These are phyloP conservation scores for Cyanophora paradoxa DNA, from an alignment of 78 protist species.

Conservation along the genomic window DNA sequence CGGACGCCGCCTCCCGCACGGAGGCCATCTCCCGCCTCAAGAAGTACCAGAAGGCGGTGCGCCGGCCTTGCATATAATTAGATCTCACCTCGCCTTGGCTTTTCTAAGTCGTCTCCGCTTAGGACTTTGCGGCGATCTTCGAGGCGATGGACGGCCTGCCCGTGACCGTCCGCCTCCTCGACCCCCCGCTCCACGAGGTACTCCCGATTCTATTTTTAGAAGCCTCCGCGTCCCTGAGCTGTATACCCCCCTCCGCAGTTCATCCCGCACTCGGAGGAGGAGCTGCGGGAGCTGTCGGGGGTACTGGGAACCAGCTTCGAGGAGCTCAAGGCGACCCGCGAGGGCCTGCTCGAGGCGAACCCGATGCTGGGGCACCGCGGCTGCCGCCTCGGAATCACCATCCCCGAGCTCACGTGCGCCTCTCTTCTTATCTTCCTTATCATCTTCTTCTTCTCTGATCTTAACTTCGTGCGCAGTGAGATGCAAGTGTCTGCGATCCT, in stretches of 20 bases:
- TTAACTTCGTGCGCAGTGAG: neutral
- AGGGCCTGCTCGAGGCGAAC: slow-evolving; percentile 49
- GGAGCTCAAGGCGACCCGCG: too few species aligned
- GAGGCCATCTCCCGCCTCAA: slow-evolving; percentile 51
- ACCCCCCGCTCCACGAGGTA: slow-evolving; percentile 86
- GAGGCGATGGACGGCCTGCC: slow-evolving; percentile 50
- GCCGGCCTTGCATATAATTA: too few species aligned
- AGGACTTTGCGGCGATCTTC: slow-evolving; percentile 51
- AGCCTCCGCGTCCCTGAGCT: neutral
- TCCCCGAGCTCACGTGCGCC: slow-evolving; percentile 69
- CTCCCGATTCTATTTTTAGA: slow-evolving; percentile 16
- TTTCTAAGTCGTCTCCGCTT: too few species aligned
- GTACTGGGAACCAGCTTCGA: neutral
- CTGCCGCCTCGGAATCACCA: slow-evolving; percentile 60
- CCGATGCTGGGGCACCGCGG: slow-evolving; percentile 87
- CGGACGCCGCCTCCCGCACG: slow-evolving; percentile 21
- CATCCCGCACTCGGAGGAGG: neutral
- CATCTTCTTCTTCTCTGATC: neutral
- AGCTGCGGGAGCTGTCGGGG: slow-evolving; percentile 22
- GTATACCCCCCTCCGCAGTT: neutral
- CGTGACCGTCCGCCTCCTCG: slow-evolving; percentile 74
- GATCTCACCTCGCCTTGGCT: too few species aligned
- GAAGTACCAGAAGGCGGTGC: slow-evolving; percentile 37
- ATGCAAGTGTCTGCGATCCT: slow-evolving; percentile 56
- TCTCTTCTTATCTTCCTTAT: neutral